phyloP scores from a whole-genome alignment of 306 rosid species.

The Begonia fuchsioides region DNA sequence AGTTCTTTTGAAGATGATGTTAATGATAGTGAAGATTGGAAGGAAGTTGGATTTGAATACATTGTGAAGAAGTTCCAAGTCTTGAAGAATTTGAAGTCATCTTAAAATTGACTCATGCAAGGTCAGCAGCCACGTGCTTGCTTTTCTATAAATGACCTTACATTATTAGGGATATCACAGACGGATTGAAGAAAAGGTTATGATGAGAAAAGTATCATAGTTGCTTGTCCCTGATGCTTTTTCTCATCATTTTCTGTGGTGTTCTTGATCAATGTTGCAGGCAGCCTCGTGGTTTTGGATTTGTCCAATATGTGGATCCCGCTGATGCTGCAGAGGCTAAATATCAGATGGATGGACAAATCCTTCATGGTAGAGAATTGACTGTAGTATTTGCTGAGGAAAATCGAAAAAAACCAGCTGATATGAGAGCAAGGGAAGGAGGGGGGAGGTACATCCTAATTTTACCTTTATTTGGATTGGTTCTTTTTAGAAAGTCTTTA shows the following conservation, averaged over 20 bases:
- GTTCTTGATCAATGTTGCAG: constrained; percentile 43
- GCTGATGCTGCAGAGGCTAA: constrained; percentile 96
- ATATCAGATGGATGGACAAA: constrained; percentile 84
- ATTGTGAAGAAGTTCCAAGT: constrained; percentile 57
- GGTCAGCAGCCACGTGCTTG: constrained; percentile 66
- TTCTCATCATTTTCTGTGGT: too few species aligned
- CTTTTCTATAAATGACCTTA: constrained; percentile 54
- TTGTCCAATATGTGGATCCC: constrained; percentile 83
- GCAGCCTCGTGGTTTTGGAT: constrained; percentile 93
- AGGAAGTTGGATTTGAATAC: constrained; percentile 48
- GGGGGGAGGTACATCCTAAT: constrained; percentile 27
- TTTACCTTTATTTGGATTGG: neutral
- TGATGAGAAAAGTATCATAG: too few species aligned
- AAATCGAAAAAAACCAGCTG: constrained; percentile 89
- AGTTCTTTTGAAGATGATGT: constrained; percentile 34
- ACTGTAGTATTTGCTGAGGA: constrained; percentile 98
- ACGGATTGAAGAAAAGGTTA: constrained; percentile 18
- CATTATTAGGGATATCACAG: constrained; percentile 34
- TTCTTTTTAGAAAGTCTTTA: too few species aligned
- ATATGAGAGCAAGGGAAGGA: constrained; percentile 77
- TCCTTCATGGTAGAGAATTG: constrained; percentile 84
- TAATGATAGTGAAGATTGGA: constrained; percentile 48
- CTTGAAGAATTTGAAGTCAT: constrained; percentile 72
- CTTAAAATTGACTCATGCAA: constrained; percentile 41
- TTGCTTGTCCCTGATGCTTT: too few species aligned